Base-by-base conservation (phyloP, 148 eudicot genomes). In the Suaeda aralocaspica region DNA sequence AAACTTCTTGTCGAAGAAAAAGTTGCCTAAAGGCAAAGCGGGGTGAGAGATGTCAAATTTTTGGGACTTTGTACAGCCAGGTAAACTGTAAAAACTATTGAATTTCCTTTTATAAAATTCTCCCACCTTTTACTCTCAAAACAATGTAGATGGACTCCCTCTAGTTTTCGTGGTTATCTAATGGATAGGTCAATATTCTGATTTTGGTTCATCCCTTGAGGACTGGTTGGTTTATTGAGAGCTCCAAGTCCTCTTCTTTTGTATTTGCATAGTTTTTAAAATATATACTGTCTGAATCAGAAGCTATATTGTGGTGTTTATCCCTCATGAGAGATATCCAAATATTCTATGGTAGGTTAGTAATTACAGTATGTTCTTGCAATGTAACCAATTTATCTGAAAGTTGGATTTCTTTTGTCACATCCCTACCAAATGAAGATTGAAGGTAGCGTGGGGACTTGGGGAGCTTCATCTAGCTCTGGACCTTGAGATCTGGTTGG, bases 21-120 rank as follows among this genome's bases (percentile, higher is more conserved):
- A 81, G 36, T 74, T 65, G 34, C 71, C 48, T 55, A 62, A 69
- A 49, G 73, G 77, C 33, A 56, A 63, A 69, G 59, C 58, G 66
- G 82, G 72, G 80, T 66, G 69, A 80, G 80, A 75, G 71, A 76
- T 76, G 79, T 73, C 75, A 74, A 68, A 70, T 49, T 67, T 81
- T 75, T 59, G 72, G 75, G 55, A 84, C 46, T 75, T 67, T 86
- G 92, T 90, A 84, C 84, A 84, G 81, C 51, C 76, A 74, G 81
- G 78, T 77, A 62, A 77, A 67, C 73, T 77, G 74, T 67, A 61
- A 74, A 72, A 53, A 56, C 24, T 76, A 51, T 73, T 72, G 52
- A 55, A 45, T 56, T 64, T 31, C 28, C 29, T 33, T 42, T 19
- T 56, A 56, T 59, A 58, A 48, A 21, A n/a, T 67, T 66, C 59